Conservation (phyloP, 1,284 basidiomycete genomes). For the Ceratobasidium sp. region DNA sequence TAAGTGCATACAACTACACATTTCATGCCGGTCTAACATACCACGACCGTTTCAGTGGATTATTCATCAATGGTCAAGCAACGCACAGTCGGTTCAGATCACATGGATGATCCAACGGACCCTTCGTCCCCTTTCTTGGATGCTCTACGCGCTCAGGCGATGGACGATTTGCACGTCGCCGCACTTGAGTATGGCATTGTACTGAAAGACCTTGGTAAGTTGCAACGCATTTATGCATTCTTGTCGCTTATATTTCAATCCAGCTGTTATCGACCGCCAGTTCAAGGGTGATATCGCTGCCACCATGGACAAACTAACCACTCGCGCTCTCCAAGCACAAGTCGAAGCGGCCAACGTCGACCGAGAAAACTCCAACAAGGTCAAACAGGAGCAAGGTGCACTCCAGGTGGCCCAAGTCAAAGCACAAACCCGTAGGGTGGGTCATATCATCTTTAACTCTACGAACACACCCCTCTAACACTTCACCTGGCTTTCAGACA, state of each 20-base stretch:
- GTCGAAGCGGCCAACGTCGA: slow-evolving; percentile 85
- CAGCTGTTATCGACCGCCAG: slow-evolving; percentile 80
- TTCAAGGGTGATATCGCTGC: slow-evolving; percentile 81
- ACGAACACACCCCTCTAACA: neutral
- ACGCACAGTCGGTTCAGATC: slow-evolving; percentile 73
- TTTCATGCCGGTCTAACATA: neutral
- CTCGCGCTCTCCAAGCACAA: slow-evolving; percentile 78
- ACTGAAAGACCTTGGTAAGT: slow-evolving; percentile 72
- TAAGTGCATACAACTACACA: slow-evolving; percentile 50
- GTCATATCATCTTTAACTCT: slow-evolving; percentile 37
- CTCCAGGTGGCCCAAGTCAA: slow-evolving; percentile 76
- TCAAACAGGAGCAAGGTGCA: slow-evolving; percentile 79
- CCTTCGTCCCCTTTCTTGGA: slow-evolving; percentile 77
- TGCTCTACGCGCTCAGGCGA: slow-evolving; percentile 75
- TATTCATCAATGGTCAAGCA: slow-evolving; percentile 76
- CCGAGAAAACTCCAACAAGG: slow-evolving; percentile 81
- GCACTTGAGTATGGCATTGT: slow-evolving; percentile 80
- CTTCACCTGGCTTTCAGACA: slow-evolving; percentile 54
- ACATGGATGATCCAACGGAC: slow-evolving; percentile 66
- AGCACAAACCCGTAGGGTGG: slow-evolving; percentile 67
- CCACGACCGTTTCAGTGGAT: slow-evolving; percentile 53
- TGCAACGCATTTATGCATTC: neutral
- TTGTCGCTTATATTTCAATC: neutral
- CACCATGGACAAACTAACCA: slow-evolving; percentile 83
- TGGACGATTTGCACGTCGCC: slow-evolving; percentile 80